phyloP scores from a whole-genome alignment of 306 rosid genomes.

The Styphnolobium japonicum region DNA sequence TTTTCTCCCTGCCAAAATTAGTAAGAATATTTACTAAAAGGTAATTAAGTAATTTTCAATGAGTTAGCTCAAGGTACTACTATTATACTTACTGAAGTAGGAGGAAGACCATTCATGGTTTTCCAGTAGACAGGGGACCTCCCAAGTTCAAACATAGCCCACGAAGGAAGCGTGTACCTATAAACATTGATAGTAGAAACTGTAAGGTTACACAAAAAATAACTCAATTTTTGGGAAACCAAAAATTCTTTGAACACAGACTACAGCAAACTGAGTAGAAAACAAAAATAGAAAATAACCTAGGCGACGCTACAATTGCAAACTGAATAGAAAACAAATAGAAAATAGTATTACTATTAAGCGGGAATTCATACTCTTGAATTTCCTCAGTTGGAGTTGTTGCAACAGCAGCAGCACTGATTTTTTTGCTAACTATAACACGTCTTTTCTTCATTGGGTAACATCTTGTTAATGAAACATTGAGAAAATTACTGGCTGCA shows the following conservation, averaged over 20 bases:
- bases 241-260: not conserved
- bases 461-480: constrained; percentile 44
- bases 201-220: not conserved
- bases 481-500: constrained; percentile 58
- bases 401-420: constrained; percentile 50
- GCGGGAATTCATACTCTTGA: constrained; percentile 59
- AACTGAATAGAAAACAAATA: not conserved
- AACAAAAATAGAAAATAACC: too few species aligned
- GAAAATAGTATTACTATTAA: not conserved
- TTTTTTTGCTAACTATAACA: constrained; percentile 45
- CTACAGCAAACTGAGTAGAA: too few species aligned
- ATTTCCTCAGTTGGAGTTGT: constrained; percentile 48
- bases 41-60: not conserved
- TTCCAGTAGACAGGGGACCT: constrained; percentile 81
- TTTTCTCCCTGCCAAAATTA: constrained; percentile 74
- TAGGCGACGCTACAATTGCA: too few species aligned
- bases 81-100: constrained; percentile 64
- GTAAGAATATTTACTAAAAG: not conserved
- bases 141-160: constrained; percentile 93
- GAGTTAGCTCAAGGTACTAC: not conserved
- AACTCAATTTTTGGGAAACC: not conserved
- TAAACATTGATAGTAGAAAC: constrained; percentile 4
- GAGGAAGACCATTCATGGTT: constrained; percentile 89
- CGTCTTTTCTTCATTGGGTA: constrained; percentile 32
- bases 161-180: constrained; percentile 77